A percentile compares a stretch with the other conserved stretches of the same genome.
phyloP scores from a whole-genome alignment of 2,329 filamentous ascomycete species.

The Colletotrichum navitas region DNA sequence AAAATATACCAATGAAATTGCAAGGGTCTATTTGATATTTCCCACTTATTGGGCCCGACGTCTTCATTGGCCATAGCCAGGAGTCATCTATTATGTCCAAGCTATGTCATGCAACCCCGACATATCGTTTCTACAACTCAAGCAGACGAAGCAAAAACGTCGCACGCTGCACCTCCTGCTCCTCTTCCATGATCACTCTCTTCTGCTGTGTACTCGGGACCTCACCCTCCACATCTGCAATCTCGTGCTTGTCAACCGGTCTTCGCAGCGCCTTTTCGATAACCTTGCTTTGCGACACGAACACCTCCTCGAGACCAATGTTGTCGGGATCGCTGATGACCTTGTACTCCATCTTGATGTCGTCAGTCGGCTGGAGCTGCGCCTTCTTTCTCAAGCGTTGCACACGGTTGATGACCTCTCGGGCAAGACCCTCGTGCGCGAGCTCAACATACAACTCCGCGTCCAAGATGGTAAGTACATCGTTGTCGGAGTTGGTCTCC shows the following conservation, averaged over 20 bases:
- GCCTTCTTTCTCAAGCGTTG: constrained; percentile 96
- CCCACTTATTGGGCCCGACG: neutral
- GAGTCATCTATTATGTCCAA: neutral
- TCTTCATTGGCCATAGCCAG: neutral
- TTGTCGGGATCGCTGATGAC: constrained; percentile 84
- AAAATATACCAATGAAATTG: neutral
- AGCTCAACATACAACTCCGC: constrained; percentile 85
- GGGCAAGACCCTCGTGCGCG: constrained; percentile 86
- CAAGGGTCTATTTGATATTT: neutral
- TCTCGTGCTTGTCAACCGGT: constrained; percentile 69
- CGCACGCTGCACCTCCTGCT: constrained; percentile 87
- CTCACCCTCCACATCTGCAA: constrained; percentile 45
- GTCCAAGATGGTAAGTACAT: constrained; percentile 93
- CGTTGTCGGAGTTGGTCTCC: constrained; percentile 89
- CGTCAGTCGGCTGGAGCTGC: constrained; percentile 89
- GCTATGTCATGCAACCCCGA: neutral
- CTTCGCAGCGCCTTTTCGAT: constrained; percentile 73
- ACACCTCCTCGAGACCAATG: constrained; percentile 75
- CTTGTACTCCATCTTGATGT: constrained; percentile 93
- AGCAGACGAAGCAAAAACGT: constrained; percentile 82
- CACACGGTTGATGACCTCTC: constrained; percentile 93
- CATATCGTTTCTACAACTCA: constrained; percentile 65
- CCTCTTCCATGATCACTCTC: constrained; percentile 79
- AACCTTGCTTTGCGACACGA: constrained; percentile 65
- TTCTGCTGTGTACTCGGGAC: constrained; percentile 32